These are phyloP conservation scores for Fusarium graminum DNA, from an alignment of 2,329 filamentous ascomycete genomes.

Conservation along the genomic window DNA sequence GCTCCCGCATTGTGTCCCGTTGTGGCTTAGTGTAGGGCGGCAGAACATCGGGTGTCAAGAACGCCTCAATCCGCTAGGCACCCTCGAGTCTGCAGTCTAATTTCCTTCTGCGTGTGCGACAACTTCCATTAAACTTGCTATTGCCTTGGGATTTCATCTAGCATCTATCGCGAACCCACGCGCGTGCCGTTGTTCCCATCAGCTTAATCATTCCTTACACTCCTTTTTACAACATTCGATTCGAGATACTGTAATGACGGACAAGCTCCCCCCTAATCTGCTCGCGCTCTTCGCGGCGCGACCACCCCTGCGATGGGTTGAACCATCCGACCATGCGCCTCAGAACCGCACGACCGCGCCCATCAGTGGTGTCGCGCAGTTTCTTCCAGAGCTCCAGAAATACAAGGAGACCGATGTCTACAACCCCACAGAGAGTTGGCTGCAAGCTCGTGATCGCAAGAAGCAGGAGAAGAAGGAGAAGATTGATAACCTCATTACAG, in stretches of 20 bases:
- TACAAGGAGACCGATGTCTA: constrained; percentile 85
- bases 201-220: constrained; percentile 4
- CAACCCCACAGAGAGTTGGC: constrained; percentile 89
- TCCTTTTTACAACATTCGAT: constrained; percentile 8
- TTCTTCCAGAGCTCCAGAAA: constrained; percentile 77
- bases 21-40: constrained; percentile 46
- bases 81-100: constrained; percentile 38
- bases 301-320: constrained; percentile 89
- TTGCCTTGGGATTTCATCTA: constrained; percentile 19
- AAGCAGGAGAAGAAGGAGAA: constrained; percentile 82
- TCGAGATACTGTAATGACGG: constrained; percentile 77
- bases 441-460: constrained; percentile 86
- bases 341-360: constrained; percentile 82
- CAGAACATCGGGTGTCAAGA: constrained; percentile 39
- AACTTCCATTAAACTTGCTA: constrained; percentile 35
- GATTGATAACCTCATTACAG: constrained; percentile 72
- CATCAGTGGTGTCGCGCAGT: constrained; percentile 80
- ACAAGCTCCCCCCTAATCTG: constrained; percentile 93
- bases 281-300: constrained; percentile 95
- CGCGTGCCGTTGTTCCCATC: constrained; percentile 28
- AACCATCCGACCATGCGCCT: constrained; percentile 83
- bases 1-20: constrained; percentile 37
- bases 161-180: constrained; percentile 24
- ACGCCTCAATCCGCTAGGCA: constrained; percentile 31
- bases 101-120: constrained; percentile 46